phyloP scores from a whole-genome alignment of 2,329 filamentous ascomycete species.

The Corinectria fuckeliana region DNA sequence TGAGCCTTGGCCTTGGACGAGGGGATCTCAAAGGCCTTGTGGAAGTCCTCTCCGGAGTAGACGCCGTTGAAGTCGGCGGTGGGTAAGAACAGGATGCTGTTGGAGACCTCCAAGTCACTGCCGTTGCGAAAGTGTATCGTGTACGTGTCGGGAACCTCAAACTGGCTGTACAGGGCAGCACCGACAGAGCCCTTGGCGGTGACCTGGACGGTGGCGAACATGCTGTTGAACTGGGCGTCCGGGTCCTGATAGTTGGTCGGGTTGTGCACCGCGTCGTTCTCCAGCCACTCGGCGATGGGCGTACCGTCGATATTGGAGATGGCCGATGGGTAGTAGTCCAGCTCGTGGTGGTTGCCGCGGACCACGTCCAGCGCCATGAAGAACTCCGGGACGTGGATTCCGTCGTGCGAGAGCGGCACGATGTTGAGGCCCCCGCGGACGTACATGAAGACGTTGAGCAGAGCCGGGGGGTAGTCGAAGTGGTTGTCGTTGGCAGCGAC shows the following conservation, averaged over 20 bases:
- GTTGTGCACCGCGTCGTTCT: constrained; percentile 29
- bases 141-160: constrained; percentile 35
- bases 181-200: constrained; percentile 12
- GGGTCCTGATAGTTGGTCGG: constrained; percentile 29
- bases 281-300: constrained; percentile 31
- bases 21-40: constrained; percentile 26
- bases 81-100: constrained; percentile 21
- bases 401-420: constrained; percentile 26
- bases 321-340: constrained; percentile 32
- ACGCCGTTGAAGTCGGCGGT: constrained; percentile 28
- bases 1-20: constrained; percentile 11
- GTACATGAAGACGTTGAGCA: constrained; percentile 30
- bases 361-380: constrained; percentile 26
- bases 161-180: constrained; percentile 17
- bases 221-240: constrained; percentile 34
- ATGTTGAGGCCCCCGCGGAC: constrained; percentile 25
- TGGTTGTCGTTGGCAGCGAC: constrained; percentile 31
- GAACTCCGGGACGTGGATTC: constrained; percentile 23
- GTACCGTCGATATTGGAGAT: constrained; percentile 31
- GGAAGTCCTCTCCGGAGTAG: constrained; percentile 31
- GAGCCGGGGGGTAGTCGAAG: constrained; percentile 33
- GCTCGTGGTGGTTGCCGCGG: constrained; percentile 21
- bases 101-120: constrained; percentile 17
- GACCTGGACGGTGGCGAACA: constrained; percentile 26
- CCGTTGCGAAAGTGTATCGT: constrained; percentile 33